phyloP scores from a whole-genome alignment of 2,329 filamentous ascomycete genomes.

The Ophiostoma ulmi region DNA sequence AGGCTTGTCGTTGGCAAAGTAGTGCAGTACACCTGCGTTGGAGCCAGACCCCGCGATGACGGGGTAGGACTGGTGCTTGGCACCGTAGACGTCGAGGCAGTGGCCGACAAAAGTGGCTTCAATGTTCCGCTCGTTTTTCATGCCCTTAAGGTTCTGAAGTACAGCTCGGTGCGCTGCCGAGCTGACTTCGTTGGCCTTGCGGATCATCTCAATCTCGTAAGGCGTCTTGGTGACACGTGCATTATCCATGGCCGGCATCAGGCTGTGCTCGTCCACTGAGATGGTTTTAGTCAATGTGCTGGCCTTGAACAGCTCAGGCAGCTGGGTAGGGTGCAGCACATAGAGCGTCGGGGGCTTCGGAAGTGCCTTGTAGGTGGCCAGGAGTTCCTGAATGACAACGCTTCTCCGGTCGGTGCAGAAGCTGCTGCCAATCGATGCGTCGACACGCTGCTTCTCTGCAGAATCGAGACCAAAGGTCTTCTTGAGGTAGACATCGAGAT shows the following conservation, averaged over 20 bases:
- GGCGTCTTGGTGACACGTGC: slow-evolving; percentile 76
- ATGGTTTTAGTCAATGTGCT: slow-evolving; percentile 24
- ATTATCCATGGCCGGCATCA: slow-evolving; percentile 70
- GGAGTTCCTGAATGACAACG: not conserved
- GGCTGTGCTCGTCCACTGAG: slow-evolving; percentile 44
- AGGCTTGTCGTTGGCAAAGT: slow-evolving; percentile 70
- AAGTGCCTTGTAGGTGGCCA: not conserved
- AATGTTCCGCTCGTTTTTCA: slow-evolving; percentile 75
- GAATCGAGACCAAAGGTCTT: slow-evolving; percentile 37
- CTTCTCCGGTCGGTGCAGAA: slow-evolving; percentile 25
- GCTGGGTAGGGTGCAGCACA: slow-evolving; percentile 37
- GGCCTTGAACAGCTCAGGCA: slow-evolving; percentile 10
- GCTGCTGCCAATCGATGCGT: slow-evolving; percentile 24
- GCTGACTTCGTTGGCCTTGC: slow-evolving; percentile 74
- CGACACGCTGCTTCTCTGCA: slow-evolving; percentile 7
- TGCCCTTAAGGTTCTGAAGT: slow-evolving; percentile 55
- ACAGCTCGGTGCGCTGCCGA: slow-evolving; percentile 71
- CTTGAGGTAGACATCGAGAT: slow-evolving; percentile 47
- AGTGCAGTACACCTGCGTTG: slow-evolving; percentile 85
- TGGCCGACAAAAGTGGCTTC: slow-evolving; percentile 70
- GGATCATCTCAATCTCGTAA: slow-evolving; percentile 80
- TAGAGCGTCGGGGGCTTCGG: slow-evolving; percentile 36
- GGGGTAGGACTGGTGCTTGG: slow-evolving; percentile 75
- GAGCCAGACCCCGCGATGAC: slow-evolving; percentile 79
- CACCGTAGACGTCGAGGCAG: slow-evolving; percentile 63